Percentiles rank a stretch among this genome's conserved stretches.
phyloP scores from a whole-genome alignment of 2,329 filamentous ascomycete genomes.

The Myriosclerotinia duriaeana region DNA sequence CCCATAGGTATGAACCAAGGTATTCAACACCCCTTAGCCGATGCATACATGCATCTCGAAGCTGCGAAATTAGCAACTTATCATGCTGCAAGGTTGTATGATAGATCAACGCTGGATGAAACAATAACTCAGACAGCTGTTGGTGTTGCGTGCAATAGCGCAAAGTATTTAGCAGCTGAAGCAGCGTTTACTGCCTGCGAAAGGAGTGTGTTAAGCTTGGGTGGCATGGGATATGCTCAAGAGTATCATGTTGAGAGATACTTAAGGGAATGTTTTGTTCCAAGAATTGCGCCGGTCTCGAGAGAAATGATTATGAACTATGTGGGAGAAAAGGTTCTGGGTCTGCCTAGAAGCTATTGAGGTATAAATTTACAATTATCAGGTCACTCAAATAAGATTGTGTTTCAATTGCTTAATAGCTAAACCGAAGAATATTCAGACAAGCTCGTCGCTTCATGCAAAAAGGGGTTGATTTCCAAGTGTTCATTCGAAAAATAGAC shows the following conservation, averaged over 20 bases:
- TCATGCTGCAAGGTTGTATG: slow-evolving; percentile 63
- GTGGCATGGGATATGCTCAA: slow-evolving; percentile 64
- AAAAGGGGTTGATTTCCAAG: not conserved
- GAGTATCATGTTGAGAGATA: slow-evolving; percentile 67
- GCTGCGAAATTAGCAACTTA: slow-evolving; percentile 65
- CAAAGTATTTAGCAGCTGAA: slow-evolving; percentile 69
- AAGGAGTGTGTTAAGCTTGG: slow-evolving; percentile 57
- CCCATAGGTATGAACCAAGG: slow-evolving; percentile 67
- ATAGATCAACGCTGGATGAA: slow-evolving; percentile 51
- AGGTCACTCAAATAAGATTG: not conserved
- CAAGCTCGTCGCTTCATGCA: not conserved
- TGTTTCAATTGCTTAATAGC: not conserved
- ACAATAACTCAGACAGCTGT: slow-evolving; percentile 55
- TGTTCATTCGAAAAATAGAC: not conserved
- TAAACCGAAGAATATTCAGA: not conserved
- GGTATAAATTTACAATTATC: not conserved
- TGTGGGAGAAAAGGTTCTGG: slow-evolving; percentile 66
- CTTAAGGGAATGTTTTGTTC: slow-evolving; percentile 63
- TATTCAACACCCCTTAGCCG: slow-evolving; percentile 64
- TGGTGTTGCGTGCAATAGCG: slow-evolving; percentile 66
- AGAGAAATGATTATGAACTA: slow-evolving; percentile 77
- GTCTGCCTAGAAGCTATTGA: slow-evolving; percentile 66
- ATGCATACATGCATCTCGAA: slow-evolving; percentile 65
- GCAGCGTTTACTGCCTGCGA: slow-evolving; percentile 63
- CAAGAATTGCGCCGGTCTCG: slow-evolving; percentile 63